A percentile compares a stretch with the other conserved stretches of the same genome.
Conservation (phyloP, 192 early-diverging fungal genomes). For the Phycomyces blakesleeanus region DNA sequence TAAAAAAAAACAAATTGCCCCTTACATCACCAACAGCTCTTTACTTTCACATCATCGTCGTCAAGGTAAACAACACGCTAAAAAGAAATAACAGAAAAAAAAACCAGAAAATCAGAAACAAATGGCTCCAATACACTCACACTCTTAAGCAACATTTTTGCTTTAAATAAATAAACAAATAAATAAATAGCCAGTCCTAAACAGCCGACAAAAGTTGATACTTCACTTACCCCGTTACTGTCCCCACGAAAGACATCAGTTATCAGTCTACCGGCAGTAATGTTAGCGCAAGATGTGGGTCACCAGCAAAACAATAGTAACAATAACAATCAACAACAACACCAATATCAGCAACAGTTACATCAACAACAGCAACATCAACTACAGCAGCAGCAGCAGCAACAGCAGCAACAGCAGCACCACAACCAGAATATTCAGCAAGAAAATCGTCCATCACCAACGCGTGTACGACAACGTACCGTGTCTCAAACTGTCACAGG, state of each 20-base stretch:
- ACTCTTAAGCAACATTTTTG: too few species aligned
- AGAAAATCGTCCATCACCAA: background rate
- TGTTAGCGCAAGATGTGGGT: background rate
- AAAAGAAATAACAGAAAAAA: background rate
- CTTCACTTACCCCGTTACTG: background rate
- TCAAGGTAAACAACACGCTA: slow-evolving; percentile 8
- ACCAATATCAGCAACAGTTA: too few species aligned
- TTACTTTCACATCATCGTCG: slow-evolving; percentile 19
- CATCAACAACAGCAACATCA: too few species aligned
- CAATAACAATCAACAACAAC: background rate
- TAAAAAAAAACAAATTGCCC: too few species aligned
- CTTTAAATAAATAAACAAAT: too few species aligned
- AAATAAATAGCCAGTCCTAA: background rate
- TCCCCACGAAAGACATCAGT: background rate
- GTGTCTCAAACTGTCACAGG: background rate
- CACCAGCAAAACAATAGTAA: background rate
- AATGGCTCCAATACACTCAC: background rate
- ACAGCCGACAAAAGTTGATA: background rate
- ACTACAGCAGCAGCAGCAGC: too few species aligned
- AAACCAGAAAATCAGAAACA: background rate
- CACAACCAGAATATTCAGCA: background rate
- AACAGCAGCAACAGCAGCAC: too few species aligned
- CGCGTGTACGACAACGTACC: background rate
- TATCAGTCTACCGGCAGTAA: background rate
- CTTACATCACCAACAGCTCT: slow-evolving; percentile 1